phyloP scores from a whole-genome alignment of 1,284 basidiomycete species.

The Volvariella surrecta region DNA sequence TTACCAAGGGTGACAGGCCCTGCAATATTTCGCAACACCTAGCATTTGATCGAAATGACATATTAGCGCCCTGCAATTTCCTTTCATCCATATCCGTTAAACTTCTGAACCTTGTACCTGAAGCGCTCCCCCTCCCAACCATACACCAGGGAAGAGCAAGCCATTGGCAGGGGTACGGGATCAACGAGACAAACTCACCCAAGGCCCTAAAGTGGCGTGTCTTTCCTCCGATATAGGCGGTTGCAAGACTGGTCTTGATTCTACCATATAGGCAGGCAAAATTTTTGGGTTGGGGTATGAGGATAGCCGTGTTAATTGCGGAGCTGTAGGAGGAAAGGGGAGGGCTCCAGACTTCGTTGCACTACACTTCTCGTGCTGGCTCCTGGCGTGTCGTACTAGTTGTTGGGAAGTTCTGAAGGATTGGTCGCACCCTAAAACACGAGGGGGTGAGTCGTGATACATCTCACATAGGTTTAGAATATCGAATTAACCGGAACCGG shows the following conservation, averaged over 20 bases:
- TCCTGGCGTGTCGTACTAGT: constrained; percentile 26
- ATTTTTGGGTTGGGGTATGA: not conserved
- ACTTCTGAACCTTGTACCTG: too few relatives aligned
- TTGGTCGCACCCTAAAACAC: constrained; percentile 30
- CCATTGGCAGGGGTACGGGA: too few relatives aligned
- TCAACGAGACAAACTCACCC: constrained; percentile 29
- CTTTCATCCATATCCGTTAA: not conserved
- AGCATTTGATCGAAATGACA: constrained; percentile 2
- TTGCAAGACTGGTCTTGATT: constrained; percentile 30
- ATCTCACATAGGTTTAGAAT: constrained; percentile 3
- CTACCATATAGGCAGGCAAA: constrained; percentile 20
- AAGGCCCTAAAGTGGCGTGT: constrained; percentile 41
- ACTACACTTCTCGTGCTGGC: constrained; percentile 19
- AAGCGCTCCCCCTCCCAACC: too few relatives aligned
- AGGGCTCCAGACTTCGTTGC: constrained; percentile 15
- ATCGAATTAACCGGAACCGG: too few relatives aligned
- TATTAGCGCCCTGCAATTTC: not conserved
- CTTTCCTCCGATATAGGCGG: constrained; percentile 35
- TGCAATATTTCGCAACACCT: constrained; percentile 40
- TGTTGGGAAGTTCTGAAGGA: constrained; percentile 26
- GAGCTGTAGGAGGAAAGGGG: constrained; percentile 22
- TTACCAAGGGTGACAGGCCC: constrained; percentile 27
- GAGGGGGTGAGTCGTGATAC: not conserved
- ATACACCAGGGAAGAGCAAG: too few relatives aligned
- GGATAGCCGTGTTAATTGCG: constrained; percentile 10